phyloP scores from a whole-genome alignment of 2,329 filamentous ascomycete species.

The Aspergillus udagawae region DNA sequence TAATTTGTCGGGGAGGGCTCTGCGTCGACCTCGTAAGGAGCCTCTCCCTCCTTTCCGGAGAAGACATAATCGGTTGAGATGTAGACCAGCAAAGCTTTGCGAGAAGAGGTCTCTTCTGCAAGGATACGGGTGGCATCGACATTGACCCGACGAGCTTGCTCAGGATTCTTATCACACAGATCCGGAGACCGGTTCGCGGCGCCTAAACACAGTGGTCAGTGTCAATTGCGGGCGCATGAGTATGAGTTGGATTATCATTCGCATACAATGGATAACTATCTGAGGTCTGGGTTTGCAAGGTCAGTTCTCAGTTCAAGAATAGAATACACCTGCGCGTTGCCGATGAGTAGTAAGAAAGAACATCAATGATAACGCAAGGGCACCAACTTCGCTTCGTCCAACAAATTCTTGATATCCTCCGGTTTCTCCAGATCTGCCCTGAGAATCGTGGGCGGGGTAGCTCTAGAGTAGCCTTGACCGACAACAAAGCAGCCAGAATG shows the following conservation, averaged over 20 bases:
- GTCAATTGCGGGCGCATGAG: not conserved
- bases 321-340: not conserved
- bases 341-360: not conserved
- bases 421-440: slow-evolving; percentile 50
- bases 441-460: slow-evolving; percentile 64
- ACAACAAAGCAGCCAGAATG: slow-evolving; percentile 64
- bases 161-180: slow-evolving; percentile 74
- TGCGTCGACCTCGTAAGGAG: slow-evolving; percentile 69
- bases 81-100: slow-evolving; percentile 54
- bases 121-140: slow-evolving; percentile 66
- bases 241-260: not conserved
- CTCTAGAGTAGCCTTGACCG: slow-evolving; percentile 70
- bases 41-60: slow-evolving; percentile 72
- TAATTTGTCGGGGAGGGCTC: slow-evolving; percentile 69
- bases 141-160: slow-evolving; percentile 69
- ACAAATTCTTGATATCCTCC: slow-evolving; percentile 42
- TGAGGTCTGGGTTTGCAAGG: slow-evolving; percentile 53
- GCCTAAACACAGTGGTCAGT: slow-evolving; percentile 47
- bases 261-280: slow-evolving; percentile 76
- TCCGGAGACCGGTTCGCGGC: slow-evolving; percentile 87
- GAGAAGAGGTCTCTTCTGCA: slow-evolving; percentile 60
- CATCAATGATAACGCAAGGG: not conserved
- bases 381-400: slow-evolving; percentile 52
- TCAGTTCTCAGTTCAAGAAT: slow-evolving; percentile 1
- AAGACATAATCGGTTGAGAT: slow-evolving; percentile 74